These are phyloP conservation scores for Arthrinium puccinioides DNA, from an alignment of 2,329 filamentous ascomycete genomes.

Conservation along the genomic window DNA sequence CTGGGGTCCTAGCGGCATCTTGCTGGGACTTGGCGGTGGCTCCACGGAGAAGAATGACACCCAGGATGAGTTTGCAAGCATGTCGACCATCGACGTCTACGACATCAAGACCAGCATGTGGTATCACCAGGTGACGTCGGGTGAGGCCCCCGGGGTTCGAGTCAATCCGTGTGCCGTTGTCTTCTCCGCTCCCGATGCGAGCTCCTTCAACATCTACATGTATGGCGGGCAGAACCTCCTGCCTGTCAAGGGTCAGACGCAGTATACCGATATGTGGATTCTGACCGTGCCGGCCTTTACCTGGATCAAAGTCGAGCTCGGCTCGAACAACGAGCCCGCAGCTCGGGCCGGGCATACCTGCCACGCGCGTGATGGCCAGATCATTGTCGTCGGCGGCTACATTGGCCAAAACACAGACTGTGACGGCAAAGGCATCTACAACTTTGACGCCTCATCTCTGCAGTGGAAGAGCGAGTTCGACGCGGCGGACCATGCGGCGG, in stretches of 20 bases:
- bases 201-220: slow-evolving; percentile 71
- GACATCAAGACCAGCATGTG: slow-evolving; percentile 64
- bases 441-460: slow-evolving; percentile 62
- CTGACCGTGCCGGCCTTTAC: slow-evolving; percentile 66
- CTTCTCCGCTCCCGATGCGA: slow-evolving; percentile 62
- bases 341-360: slow-evolving; percentile 63
- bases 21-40: slow-evolving; percentile 67
- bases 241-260: slow-evolving; percentile 47
- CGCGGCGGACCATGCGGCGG: slow-evolving; percentile 41
- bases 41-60: slow-evolving; percentile 30
- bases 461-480: slow-evolving; percentile 57
- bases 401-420: slow-evolving; percentile 53
- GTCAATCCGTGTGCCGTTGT: slow-evolving; percentile 68
- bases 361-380: slow-evolving; percentile 62
- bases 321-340: slow-evolving; percentile 40
- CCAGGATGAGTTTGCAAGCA: slow-evolving; percentile 56
- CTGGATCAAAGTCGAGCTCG: slow-evolving; percentile 59
- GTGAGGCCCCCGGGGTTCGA: slow-evolving; percentile 53
- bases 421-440: slow-evolving; percentile 63
- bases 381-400: slow-evolving; percentile 65
- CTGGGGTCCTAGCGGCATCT: slow-evolving; percentile 62
- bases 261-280: slow-evolving; percentile 70
- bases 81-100: slow-evolving; percentile 59
- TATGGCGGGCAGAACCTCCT: slow-evolving; percentile 70
- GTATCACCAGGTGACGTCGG: slow-evolving; percentile 67